Evolutionary conservation across 1,139 yeast genomes (phyloP).

Genomic region (Yamadazyma dendronema): DNA sequence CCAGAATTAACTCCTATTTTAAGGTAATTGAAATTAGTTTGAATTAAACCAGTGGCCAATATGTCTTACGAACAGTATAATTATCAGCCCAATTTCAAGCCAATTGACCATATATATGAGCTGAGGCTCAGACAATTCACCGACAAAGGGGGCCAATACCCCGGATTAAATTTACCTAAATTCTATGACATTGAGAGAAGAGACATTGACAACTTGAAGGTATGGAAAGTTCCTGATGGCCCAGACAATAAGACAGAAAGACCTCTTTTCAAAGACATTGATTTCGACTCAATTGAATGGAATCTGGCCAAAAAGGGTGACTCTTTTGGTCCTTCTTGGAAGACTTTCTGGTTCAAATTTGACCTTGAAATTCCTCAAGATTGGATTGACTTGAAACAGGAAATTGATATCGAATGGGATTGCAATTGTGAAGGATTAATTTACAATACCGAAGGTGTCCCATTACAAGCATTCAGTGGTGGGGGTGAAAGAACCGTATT

Average conservation of each 20-base stretch:
- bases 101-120: conserved; percentile 76
- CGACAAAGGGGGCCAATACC: conserved; percentile 69
- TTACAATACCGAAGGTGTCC: conserved; percentile 64
- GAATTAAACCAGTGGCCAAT: no score
- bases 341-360: conserved; percentile 89
- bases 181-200: conserved; percentile 66
- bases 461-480: conserved; percentile 84
- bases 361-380: conserved; percentile 57
- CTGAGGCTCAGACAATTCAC: conserved; percentile 79
- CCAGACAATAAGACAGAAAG: conserved; percentile 50
- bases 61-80: conserved; percentile 33
- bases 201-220: conserved; percentile 46
- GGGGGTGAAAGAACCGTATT: conserved; percentile 78
- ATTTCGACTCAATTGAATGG: conserved; percentile 46
- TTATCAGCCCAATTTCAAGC: conserved; percentile 76
- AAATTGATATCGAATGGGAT: conserved; percentile 80
- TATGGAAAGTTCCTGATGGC: conserved; percentile 64
- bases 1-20: no score
- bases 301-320: conserved; percentile 64
- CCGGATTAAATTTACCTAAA: conserved; percentile 71
- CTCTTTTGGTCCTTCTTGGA: conserved; percentile 94
- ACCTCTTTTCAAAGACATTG: conserved; percentile 73
- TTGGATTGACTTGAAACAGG: conserved; percentile 51
- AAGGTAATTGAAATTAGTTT: no score
- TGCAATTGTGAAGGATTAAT: conserved; percentile 83